Conservation (phyloP, 805 yeast genomes). For the Starmera caribaea region DNA sequence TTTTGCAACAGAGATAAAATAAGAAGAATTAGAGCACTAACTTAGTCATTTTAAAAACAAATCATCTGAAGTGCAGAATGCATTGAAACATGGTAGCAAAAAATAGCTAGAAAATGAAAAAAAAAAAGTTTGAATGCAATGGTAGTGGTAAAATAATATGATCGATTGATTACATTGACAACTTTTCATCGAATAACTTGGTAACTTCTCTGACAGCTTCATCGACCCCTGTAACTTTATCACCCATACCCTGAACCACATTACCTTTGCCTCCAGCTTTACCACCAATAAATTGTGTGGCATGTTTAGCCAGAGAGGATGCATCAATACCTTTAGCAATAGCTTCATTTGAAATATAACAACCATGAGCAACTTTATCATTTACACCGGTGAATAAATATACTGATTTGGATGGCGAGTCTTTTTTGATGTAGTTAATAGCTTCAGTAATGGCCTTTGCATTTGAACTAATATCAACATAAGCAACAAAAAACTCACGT, state of each 20-base stretch:
- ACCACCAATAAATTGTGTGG: slow-evolving; percentile 77
- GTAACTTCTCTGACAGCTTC: slow-evolving; percentile 68
- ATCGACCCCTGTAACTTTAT: slow-evolving; percentile 56
- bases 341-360: slow-evolving; percentile 70
- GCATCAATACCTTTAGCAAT: slow-evolving; percentile 65
- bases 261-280: slow-evolving; percentile 98
- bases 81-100: too few species aligned
- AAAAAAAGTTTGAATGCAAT: too few species aligned
- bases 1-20: too few species aligned
- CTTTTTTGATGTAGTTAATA: slow-evolving; percentile 70
- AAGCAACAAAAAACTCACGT: slow-evolving; percentile 53
- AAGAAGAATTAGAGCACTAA: too few species aligned
- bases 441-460: slow-evolving; percentile 95
- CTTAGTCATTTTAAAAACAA: too few species aligned
- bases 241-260: slow-evolving; percentile 95
- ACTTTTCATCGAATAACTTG: slow-evolving; percentile 49
- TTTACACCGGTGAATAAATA: slow-evolving; percentile 69
- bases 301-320: slow-evolving; percentile 63
- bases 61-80: too few species aligned
- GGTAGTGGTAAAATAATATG: too few species aligned
- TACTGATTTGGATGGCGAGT: slow-evolving; percentile 62
- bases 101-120: too few species aligned
- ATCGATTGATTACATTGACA: slow-evolving; percentile 17
- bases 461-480: slow-evolving; percentile 64
- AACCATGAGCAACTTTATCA: slow-evolving; percentile 90